Percentiles rank a stretch among this genome's conserved stretches.
phyloP scores from a whole-genome alignment of 1,284 basidiomycete species.

The Trichosporon faecale region DNA sequence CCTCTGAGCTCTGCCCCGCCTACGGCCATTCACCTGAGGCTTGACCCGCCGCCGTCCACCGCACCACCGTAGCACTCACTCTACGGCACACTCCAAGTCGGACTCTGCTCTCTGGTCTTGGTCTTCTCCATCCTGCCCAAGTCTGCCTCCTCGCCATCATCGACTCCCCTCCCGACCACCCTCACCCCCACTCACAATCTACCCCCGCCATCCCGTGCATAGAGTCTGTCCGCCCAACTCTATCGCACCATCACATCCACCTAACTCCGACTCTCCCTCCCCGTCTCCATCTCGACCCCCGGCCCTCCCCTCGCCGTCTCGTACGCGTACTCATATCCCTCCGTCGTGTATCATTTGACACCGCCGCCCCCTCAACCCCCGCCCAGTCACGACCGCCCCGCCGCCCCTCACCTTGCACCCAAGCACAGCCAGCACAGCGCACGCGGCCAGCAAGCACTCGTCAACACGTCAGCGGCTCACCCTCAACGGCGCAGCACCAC shows the following conservation, averaged over 20 bases:
- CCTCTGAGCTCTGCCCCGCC: no score
- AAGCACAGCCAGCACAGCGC: neutral
- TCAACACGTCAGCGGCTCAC: neutral
- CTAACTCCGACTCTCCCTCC: neutral
- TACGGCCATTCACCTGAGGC: neutral
- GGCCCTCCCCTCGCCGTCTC: neutral
- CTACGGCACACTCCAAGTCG: no score
- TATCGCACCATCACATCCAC: neutral
- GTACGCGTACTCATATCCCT: constrained; percentile 3
- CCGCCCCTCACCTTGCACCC: neutral
- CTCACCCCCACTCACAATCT: neutral
- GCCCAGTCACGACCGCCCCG: neutral
- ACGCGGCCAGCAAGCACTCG: neutral
- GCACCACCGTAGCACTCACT: no score
- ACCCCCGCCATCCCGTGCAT: neutral
- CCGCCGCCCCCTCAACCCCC: neutral
- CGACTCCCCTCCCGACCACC: neutral
- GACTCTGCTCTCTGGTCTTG: neutral
- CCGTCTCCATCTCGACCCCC: neutral
- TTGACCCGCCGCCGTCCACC: no score
- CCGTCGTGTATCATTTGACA: constrained; percentile 2
- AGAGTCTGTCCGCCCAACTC: neutral
- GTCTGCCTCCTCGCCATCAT: neutral
- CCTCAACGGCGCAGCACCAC: neutral
- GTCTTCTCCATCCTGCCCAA: neutral